phyloP scores from a whole-genome alignment of 2,329 filamentous ascomycete species.

The Fusarium tuaranense region DNA sequence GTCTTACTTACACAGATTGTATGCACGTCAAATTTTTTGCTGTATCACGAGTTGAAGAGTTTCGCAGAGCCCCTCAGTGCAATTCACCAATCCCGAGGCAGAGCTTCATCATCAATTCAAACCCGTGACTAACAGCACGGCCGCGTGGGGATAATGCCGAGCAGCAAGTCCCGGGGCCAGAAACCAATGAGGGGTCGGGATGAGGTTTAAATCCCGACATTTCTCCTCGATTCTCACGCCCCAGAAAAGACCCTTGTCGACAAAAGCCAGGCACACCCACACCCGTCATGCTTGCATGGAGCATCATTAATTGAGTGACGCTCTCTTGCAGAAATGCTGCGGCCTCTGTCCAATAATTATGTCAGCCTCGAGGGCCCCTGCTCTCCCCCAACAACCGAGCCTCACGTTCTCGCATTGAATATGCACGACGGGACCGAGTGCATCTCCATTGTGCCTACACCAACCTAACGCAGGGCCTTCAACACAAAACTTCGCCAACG shows the following conservation, averaged over 20 bases:
- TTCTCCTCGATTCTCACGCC: constrained; percentile 12
- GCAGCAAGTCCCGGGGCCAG: constrained; percentile 1
- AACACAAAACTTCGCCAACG: background rate
- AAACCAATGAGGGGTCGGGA: constrained; percentile 24
- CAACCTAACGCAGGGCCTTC: background rate
- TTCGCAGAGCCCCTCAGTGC: constrained; percentile 5
- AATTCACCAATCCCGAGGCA: constrained; percentile 16
- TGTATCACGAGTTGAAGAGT: constrained; percentile 13
- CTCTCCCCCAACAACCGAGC: constrained; percentile 13
- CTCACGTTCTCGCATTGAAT: constrained; percentile 16
- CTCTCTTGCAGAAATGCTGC: background rate
- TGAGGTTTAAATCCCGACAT: constrained; percentile 3
- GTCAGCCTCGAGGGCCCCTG: background rate
- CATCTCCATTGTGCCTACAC: background rate
- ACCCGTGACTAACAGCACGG: constrained; percentile 19
- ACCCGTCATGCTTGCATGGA: constrained; percentile 14
- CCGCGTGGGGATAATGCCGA: constrained; percentile 15
- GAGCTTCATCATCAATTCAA: constrained; percentile 31
- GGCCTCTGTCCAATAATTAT: constrained; percentile 1
- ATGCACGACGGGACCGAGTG: constrained; percentile 19
- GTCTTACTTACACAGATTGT: constrained; percentile 7
- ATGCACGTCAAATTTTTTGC: constrained; percentile 1
- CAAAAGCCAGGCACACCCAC: constrained; percentile 34
- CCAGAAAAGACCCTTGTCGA: constrained; percentile 25
- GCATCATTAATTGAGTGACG: constrained; percentile 16